Conservation (phyloP, 202 grass and related monocot genomes). For the Carex arenaria region DNA sequence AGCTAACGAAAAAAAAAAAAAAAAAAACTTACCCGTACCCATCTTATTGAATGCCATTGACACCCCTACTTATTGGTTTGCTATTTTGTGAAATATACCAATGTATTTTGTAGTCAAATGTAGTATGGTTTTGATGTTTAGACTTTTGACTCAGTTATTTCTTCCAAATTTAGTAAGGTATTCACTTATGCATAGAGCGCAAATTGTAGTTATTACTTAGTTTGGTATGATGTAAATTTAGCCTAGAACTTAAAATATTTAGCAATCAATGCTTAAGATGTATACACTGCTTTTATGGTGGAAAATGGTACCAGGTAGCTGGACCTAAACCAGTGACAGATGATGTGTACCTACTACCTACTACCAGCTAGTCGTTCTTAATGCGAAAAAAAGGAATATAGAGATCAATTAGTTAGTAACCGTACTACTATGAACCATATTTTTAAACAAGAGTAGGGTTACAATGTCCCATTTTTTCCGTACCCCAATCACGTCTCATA, state of each 20-base stretch:
- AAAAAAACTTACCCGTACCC: no score
- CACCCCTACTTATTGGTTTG: not conserved
- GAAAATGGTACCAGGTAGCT: not conserved
- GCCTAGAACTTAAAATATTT: not conserved
- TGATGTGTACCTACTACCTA: not conserved
- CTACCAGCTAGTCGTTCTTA: not conserved
- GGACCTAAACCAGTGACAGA: not conserved
- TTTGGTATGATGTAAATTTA: not conserved
- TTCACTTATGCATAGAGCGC: not conserved
- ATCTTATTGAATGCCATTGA: no score
- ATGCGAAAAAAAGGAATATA: not conserved
- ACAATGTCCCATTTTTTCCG: no score
- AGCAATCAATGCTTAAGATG: not conserved
- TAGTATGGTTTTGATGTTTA: not conserved
- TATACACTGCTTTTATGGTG: not conserved
- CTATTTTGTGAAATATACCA: not conserved
- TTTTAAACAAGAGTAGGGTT: no score
- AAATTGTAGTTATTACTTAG: not conserved
- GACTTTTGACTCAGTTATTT: not conserved
- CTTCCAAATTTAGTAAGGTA: not conserved
- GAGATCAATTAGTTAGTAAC: not conserved
- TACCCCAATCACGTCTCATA: no score
- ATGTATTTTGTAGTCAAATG: not conserved
- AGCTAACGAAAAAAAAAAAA: no score
- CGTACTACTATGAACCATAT: not conserved